Evolutionary conservation across 306 rosid species (phyloP).

Genomic region (Rubus idaeus): DNA sequence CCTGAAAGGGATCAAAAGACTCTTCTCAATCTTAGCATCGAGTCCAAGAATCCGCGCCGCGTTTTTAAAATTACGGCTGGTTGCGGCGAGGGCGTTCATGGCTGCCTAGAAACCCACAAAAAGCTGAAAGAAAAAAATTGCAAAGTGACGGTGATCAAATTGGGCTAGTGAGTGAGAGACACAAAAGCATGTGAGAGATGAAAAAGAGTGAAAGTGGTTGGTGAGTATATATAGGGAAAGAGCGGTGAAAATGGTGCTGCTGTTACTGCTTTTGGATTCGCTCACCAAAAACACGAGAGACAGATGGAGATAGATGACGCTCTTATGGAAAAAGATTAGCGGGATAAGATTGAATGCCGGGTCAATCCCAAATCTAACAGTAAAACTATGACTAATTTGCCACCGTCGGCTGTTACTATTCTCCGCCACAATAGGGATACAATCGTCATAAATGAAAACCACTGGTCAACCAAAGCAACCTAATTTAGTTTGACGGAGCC

Average conservation of each 20-base stretch:
- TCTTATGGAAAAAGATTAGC: background rate
- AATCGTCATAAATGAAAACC: background rate
- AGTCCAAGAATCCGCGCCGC: constrained; percentile 58
- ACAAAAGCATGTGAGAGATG: constrained; percentile 1
- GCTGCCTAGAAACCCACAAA: background rate
- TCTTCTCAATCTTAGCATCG: constrained; percentile 59
- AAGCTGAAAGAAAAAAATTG: background rate
- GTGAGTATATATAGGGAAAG: constrained; percentile 12
- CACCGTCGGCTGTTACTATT: background rate
- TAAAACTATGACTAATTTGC: background rate
- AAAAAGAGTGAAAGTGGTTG: background rate
- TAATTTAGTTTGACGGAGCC: background rate
- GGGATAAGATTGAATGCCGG: constrained; percentile 6
- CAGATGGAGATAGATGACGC: background rate
- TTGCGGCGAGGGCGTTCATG: constrained; percentile 74
- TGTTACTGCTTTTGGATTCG: background rate
- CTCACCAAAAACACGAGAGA: background rate
- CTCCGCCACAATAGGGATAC: background rate
- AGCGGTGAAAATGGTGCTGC: background rate
- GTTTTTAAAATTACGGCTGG: constrained; percentile 53
- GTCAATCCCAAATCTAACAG: background rate
- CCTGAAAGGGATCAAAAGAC: constrained; percentile 60
- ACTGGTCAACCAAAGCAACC: constrained; percentile 7
- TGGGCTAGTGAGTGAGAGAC: background rate
- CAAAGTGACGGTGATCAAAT: background rate